phyloP scores from a whole-genome alignment of 768 basidiomycete genomes.

The Leccinum aurantiacum region DNA sequence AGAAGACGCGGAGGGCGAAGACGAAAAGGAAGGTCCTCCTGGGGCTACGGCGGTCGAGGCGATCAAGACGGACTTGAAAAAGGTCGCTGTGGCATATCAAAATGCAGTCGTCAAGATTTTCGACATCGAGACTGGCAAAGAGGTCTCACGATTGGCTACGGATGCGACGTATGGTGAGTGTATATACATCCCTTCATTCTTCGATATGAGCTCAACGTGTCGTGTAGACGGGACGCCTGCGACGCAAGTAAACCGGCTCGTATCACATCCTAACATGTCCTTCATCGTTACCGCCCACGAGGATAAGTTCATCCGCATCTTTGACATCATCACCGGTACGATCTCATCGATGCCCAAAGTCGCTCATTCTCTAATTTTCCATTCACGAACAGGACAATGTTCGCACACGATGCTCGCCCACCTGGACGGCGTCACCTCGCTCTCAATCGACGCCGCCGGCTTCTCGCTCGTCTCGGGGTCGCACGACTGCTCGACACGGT shows the following conservation, averaged over 20 bases:
- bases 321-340: conserved; percentile 80
- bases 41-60: conserved; percentile 85
- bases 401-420: conserved; percentile 91
- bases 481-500: conserved; percentile 91
- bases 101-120: conserved; percentile 90
- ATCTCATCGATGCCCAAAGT: neutral
- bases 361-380: neutral
- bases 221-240: conserved; percentile 65
- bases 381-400: conserved; percentile 61
- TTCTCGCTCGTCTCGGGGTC: conserved; percentile 87
- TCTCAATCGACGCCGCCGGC: conserved; percentile 85
- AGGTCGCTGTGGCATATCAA: conserved; percentile 88
- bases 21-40: conserved; percentile 46
- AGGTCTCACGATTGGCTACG: conserved; percentile 59
- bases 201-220: conserved; percentile 2
- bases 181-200: neutral
- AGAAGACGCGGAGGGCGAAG: conserved; percentile 36
- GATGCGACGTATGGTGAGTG: conserved; percentile 57
- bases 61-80: conserved; percentile 78
- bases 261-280: conserved; percentile 88
- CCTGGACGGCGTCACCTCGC: conserved; percentile 86
- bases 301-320: conserved; percentile 90
- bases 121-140: conserved; percentile 86
- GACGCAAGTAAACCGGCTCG: conserved; percentile 83
- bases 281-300: conserved; percentile 89